Base-by-base conservation (phyloP, 768 basidiomycete genomes). In the Trametes meyenii region DNA sequence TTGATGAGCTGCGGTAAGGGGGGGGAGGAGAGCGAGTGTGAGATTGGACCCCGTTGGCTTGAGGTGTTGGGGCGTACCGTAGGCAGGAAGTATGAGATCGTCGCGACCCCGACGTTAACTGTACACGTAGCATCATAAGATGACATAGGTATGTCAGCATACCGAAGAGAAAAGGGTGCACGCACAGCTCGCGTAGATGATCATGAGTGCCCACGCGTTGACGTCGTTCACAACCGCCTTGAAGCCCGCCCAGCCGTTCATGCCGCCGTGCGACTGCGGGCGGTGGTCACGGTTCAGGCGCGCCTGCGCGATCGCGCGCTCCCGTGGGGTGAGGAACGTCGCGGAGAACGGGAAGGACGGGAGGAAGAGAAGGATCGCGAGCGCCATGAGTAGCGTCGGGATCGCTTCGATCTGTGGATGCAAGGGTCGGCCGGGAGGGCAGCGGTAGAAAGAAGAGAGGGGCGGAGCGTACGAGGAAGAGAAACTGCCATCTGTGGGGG, bases 61-160 rank as follows among this genome's bases (percentile, higher is more conserved):
- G 12, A 24, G 42, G 10, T 21, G 21, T 3, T 23, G 26, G 26
- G 3, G 66, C 77, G 45, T 66, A 81, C 83, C 6, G 82, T 83
- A 10, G 83, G 83, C 38, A 85, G 65, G 69, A 85, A 85, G 65
- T 84, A 85, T 0, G 82, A 80, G 17, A 84, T 70, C 0, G 83
- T 85, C 5, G 83, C 83, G 23, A 82, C 81, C 5, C 83, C 82
- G 55, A 84, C 80, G 60, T 84, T 84, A 70, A 83, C 83, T 83
- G 46, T 19, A 46, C 48, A 21, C n/a, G 14, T 5, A 33, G 29
- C 8, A 8, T 33, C 29, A 14, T 26, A 35, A 16, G 4, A 3
- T 13, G 23, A 5, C 16, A 19, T 24, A 39, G 19, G 35, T 44
- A 11, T n/a, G 14, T 16, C 14, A 21, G 7, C 12, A 13, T 8